A percentile compares a stretch with the other conserved stretches of the same genome.
Conservation (phyloP, 805 yeast species). For the Limtongozyma cylindracea region DNA sequence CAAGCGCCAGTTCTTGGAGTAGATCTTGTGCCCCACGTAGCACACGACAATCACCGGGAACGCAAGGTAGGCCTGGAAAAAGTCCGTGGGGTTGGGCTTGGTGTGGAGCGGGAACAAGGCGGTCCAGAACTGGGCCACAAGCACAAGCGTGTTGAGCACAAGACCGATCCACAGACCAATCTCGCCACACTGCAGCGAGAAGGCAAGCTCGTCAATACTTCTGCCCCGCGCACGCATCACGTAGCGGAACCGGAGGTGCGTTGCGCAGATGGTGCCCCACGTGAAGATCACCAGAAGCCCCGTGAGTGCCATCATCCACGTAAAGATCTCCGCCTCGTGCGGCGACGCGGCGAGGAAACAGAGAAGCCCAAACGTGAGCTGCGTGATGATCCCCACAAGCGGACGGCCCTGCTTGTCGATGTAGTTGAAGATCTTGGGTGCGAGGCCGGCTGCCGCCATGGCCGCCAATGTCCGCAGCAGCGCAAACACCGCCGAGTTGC, state of each 20-base stretch:
- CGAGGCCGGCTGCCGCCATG: background rate
- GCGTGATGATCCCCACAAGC: background rate
- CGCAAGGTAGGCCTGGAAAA: background rate
- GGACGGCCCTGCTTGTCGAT: background rate
- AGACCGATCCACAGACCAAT: background rate
- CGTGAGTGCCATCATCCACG: background rate
- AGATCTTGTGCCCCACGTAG: background rate
- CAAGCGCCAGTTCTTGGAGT: background rate
- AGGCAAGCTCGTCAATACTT: background rate
- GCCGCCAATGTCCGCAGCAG: conserved; percentile 1
- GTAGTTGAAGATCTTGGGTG: background rate
- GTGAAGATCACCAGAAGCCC: background rate
- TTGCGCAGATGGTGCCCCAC: background rate
- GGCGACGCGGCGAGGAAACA: background rate
- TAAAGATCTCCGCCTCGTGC: background rate
- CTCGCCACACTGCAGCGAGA: background rate
- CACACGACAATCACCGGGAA: background rate
- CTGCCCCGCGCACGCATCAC: conserved; percentile 1
- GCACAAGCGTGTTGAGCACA: background rate
- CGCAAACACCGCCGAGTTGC: conserved; percentile 8
- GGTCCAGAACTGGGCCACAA: background rate
- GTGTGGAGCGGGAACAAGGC: background rate
- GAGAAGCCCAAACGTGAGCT: background rate
- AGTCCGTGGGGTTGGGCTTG: background rate
- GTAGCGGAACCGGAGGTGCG: background rate